A percentile compares a stretch with the other conserved stretches of the same genome.
Evolutionary conservation across 371 early-diverging fungal species (phyloP).

Genomic region (Rhizopus delemar): DNA sequence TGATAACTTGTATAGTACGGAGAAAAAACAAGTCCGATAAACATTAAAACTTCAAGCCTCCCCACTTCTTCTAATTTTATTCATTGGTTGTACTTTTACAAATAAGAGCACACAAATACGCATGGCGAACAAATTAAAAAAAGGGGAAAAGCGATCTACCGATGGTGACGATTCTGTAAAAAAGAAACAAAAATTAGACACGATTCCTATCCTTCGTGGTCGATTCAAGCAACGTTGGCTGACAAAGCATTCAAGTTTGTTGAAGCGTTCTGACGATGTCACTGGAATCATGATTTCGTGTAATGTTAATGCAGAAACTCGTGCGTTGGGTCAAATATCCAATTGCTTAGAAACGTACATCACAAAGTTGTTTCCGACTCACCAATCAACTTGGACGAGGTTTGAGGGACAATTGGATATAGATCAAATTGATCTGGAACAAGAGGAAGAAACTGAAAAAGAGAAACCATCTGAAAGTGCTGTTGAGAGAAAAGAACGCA

Average conservation of each 20-base stretch:
- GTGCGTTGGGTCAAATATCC: conserved; percentile 58
- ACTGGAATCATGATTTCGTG: conserved; percentile 51
- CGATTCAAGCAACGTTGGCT: conserved; percentile 56
- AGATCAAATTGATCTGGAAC: conserved; percentile 30
- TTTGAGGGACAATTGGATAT: conserved; percentile 48
- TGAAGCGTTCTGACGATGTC: conserved; percentile 43
- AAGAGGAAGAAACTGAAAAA: conserved; percentile 24
- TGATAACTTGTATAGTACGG: no score
- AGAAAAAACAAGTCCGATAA: no score
- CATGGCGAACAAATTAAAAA: no score
- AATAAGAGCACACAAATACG: no score
- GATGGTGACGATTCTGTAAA: conserved; percentile 3
- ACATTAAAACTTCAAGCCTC: no score
- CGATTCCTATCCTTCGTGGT: conserved; percentile 55
- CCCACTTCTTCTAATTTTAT: no score
- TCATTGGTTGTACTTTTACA: no score
- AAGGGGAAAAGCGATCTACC: not conserved
- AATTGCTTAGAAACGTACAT: conserved; percentile 44
- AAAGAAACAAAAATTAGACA: conserved; percentile 31
- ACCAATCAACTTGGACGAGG: conserved; percentile 44
- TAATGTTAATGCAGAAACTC: conserved; percentile 49
- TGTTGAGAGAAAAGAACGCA: conserved; percentile 41
- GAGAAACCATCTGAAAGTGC: conserved; percentile 27
- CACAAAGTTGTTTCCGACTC: conserved; percentile 42
- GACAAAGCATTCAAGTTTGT: conserved; percentile 53